Percentiles rank a stretch among this genome's conserved stretches.
These are phyloP conservation scores for Purpureocillium takamizusanense DNA, from an alignment of 2,329 filamentous ascomycete genomes.

Conservation along the genomic window DNA sequence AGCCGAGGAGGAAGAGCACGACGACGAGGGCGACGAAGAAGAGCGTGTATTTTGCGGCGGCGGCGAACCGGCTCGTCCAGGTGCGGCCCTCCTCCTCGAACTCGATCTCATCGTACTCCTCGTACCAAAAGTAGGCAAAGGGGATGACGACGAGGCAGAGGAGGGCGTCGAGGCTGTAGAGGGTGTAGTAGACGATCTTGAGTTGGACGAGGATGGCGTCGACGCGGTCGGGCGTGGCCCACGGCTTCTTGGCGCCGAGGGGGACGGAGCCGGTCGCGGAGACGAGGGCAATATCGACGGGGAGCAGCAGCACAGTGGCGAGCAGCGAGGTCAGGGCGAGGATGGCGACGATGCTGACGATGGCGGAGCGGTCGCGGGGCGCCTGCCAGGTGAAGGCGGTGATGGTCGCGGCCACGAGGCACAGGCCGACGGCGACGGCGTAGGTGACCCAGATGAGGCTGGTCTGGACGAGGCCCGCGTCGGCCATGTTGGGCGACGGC, in stretches of 20 bases:
- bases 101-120: slow-evolving; percentile 91
- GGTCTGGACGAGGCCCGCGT: slow-evolving; percentile 63
- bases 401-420: slow-evolving; percentile 68
- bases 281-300: slow-evolving; percentile 90
- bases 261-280: slow-evolving; percentile 74
- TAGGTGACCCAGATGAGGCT: slow-evolving; percentile 95
- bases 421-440: slow-evolving; percentile 67
- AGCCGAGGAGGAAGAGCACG: slow-evolving; percentile 81
- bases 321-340: slow-evolving; percentile 80
- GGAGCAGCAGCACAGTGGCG: slow-evolving; percentile 84
- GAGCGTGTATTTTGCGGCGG: slow-evolving; percentile 85
- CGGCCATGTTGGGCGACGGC: slow-evolving; percentile 22
- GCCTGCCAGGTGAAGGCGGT: slow-evolving; percentile 91
- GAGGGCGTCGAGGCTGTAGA: slow-evolving; percentile 86
- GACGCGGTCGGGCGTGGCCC: slow-evolving; percentile 79
- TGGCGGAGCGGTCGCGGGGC: slow-evolving; percentile 72
- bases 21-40: slow-evolving; percentile 73
- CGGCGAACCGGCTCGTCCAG: slow-evolving; percentile 61
- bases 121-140: slow-evolving; percentile 97
- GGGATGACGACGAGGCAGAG: slow-evolving; percentile 85
- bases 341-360: slow-evolving; percentile 78
- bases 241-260: slow-evolving; percentile 80
- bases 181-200: slow-evolving; percentile 81
- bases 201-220: slow-evolving; percentile 71
- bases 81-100: slow-evolving; percentile 74